Conservation (phyloP, 768 basidiomycete species). For the Termitomyces sp. region DNA sequence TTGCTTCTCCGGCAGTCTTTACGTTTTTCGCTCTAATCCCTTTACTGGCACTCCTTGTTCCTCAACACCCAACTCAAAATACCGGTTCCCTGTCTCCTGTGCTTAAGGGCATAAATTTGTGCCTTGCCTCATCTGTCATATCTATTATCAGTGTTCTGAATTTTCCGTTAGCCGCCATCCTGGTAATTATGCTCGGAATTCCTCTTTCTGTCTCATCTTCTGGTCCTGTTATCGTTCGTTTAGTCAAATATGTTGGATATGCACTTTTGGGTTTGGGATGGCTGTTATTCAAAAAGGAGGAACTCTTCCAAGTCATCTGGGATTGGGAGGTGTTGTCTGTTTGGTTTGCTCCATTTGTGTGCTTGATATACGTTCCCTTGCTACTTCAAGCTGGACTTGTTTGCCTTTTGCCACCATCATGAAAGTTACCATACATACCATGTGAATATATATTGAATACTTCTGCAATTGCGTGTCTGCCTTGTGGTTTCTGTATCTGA, state of each 20-base stretch:
- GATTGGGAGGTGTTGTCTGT: slow-evolving; percentile 76
- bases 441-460: background rate
- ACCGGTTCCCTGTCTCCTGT: slow-evolving; percentile 38
- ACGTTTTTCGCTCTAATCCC: slow-evolving; percentile 25
- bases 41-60: slow-evolving; percentile 21
- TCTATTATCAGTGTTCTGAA: slow-evolving; percentile 85
- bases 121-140: slow-evolving; percentile 81
- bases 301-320: slow-evolving; percentile 52
- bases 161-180: slow-evolving; percentile 78
- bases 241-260: slow-evolving; percentile 33
- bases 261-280: slow-evolving; percentile 50
- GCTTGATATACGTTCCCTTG: slow-evolving; percentile 72
- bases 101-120: slow-evolving; percentile 72
- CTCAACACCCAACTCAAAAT: slow-evolving; percentile 16
- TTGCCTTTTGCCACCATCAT: slow-evolving; percentile 32
- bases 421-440: background rate
- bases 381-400: slow-evolving; percentile 67
- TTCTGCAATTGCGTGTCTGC: background rate
- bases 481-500: background rate
- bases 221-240: slow-evolving; percentile 14
- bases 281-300: slow-evolving; percentile 41
- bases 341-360: slow-evolving; percentile 82
- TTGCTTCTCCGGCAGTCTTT: slow-evolving; percentile 22
- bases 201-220: slow-evolving; percentile 51
- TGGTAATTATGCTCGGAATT: slow-evolving; percentile 60